Percentiles rank a stretch among this genome's conserved stretches.
phyloP scores from a whole-genome alignment of 495 filamentous ascomycete species.

The Chaetomium tenue region DNA sequence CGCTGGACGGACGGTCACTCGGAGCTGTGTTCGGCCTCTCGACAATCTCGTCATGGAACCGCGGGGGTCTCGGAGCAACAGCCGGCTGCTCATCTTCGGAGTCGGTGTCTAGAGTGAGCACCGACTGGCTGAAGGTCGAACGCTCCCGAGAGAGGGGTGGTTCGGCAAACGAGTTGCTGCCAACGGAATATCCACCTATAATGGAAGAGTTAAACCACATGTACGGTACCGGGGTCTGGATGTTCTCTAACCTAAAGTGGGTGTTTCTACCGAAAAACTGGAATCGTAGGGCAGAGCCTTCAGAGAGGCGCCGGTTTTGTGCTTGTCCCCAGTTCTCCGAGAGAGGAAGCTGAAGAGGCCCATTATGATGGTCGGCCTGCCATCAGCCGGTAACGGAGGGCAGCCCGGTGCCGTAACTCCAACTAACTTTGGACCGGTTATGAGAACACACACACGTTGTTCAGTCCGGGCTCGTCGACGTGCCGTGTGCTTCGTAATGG shows the following conservation, averaged over 20 bases:
- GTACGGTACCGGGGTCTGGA: conserved; percentile 16
- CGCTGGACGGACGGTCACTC: conserved; percentile 16
- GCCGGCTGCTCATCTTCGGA: conserved; percentile 27
- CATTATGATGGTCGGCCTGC: conserved; percentile 35
- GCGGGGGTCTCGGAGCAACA: conserved; percentile 36
- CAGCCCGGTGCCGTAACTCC: background rate
- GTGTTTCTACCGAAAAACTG: conserved; percentile 33
- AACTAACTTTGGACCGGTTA: background rate
- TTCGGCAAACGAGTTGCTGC: conserved; percentile 33
- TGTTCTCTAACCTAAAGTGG: conserved; percentile 36
- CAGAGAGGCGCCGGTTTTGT: conserved; percentile 25
- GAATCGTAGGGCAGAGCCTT: conserved; percentile 36
- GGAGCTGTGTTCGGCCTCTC: conserved; percentile 46
- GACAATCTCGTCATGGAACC: conserved; percentile 25
- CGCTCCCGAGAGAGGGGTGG: conserved; percentile 35
- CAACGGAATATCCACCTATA: conserved; percentile 38
- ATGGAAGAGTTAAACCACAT: conserved; percentile 25
- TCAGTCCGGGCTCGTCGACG: too few relatives aligned
- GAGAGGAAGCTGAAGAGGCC: conserved; percentile 45
- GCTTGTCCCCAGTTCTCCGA: conserved; percentile 32
- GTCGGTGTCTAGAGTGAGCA: conserved; percentile 21
- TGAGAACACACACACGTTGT: too few relatives aligned
- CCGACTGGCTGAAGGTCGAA: conserved; percentile 29
- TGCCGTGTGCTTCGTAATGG: background rate
- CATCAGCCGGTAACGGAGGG: conserved; percentile 23